Evolutionary conservation across 176 grass and related monocot genomes (phyloP), one percentile per base, ranked within the genome.

Genomic region (Pharus latifolius): DNA sequence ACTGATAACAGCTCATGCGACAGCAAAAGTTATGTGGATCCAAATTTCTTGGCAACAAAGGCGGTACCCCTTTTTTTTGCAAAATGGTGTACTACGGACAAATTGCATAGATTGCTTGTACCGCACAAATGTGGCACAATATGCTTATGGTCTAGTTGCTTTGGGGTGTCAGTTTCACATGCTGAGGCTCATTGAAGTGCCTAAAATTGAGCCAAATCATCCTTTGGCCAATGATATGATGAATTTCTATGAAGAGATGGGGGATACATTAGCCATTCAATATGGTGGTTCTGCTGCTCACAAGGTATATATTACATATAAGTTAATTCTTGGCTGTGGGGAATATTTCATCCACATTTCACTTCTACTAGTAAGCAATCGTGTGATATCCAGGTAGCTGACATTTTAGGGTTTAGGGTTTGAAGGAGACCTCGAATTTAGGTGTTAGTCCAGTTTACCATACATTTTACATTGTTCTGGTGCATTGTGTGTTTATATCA

Each of bases 101-200:
- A 99, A 99, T 65, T 99, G 96, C 65, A 95, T 99, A 67, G 96
- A 99, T 53, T 99, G 96, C 74, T 85, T 99, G 48, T 90, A 99
- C 64, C 90, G 96, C 48, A 99, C 96, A 72, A 99, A 99, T 81
- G 90, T 99, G 11, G 96, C 96, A 50, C 96, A 99, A 56, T 99
- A 83, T 83, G 75, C 90, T 10, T 99, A 88, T 50, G 96, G 96
- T 30, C 83, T 99, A 71, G 82, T 73, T 70, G 84, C 96, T 73
- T 66, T 99, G 73, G 90, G 76, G 47, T 82, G 78, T 61, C 96
- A 99, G 47, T 87, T 99, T 79, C 68, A 91, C 84, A 73, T 63
- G 28, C 53, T 99, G 55, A 63, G 49, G 63, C 64, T 99, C 26
- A 81, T 68, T 60, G 82, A 77, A 73, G 43, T 69, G 47, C 87